Evolutionary conservation across 163 green algal species (phyloP), one percentile per base, ranked within the genome.

Genomic region (Chlorella variabilis): DNA sequence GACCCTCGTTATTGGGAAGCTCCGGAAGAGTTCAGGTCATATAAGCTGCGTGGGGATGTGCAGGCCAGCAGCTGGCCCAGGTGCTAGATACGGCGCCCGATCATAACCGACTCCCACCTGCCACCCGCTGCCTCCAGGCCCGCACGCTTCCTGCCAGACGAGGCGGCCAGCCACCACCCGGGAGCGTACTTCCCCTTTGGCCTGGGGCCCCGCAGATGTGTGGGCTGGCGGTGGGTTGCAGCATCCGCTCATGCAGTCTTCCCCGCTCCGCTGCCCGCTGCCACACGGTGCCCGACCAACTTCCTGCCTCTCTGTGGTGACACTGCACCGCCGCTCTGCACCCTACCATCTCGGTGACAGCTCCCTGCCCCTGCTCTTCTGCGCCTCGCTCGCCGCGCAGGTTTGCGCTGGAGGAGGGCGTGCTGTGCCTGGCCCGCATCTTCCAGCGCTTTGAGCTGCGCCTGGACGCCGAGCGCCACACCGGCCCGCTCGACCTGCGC

Each of bases 371-470:
- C n/a, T 45, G 61, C 29, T 20, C 29, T 18, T 69, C 31, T 39
- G 61, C 31, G 6, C n/a, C 61, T 51, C 9, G 15, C n/a, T n/a
- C n/a, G n/a, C n/a, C n/a, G 21, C 18, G 42, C 45, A 76, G 69
- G 45, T 76, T 76, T 76, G 69, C 69, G 1, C 18, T 62, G 45
- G 69, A 76, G 69, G 69, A 76, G 69, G 69, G 69, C 45, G 69
- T 76, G 69, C 69, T 76, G n/a, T 61, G 42, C 42, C 45, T 76
- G 69, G 69, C 69, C 29, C 69, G 69, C 42, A 29, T 76, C 34
- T 39, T 76, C 41, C 69, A 39, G 8, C 42, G 69, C 42, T 76
- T 76, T 62, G 69, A 76, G 42, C 15, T 76, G n/a, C 45, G 29
- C 17, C 45, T 76, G 8, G 69, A 76, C 45, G 9, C 45, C 4